Conservation (phyloP, 1,284 basidiomycete genomes). For the Coniferiporia weirii region DNA sequence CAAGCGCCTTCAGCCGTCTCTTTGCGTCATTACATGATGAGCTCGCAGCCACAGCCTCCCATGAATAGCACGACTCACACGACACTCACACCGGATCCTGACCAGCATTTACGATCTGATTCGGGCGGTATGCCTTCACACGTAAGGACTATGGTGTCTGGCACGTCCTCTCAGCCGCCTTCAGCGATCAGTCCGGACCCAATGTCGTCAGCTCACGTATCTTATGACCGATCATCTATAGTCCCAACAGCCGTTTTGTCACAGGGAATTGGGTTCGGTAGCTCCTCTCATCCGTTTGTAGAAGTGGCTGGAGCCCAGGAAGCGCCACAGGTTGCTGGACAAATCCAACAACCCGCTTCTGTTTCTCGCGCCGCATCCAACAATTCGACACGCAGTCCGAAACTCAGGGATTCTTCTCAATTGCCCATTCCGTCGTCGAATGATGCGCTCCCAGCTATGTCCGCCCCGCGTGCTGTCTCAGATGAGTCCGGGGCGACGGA, state of each 20-base stretch:
- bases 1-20: neutral
- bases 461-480: slow-evolving; percentile 8
- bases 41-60: neutral
- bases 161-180: neutral
- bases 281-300: neutral
- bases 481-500: slow-evolving; percentile 3
- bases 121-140: neutral
- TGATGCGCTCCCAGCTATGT: neutral
- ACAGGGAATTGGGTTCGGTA: neutral
- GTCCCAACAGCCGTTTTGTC: neutral
- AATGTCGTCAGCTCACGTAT: neutral
- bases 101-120: neutral
- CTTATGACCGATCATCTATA: neutral
- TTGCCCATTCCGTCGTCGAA: neutral
- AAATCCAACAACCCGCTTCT: neutral
- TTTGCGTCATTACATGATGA: neutral
- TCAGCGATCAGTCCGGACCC: neutral
- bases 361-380: slow-evolving; percentile 12
- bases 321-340: neutral
- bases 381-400: slow-evolving; percentile 12
- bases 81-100: neutral
- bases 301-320: neutral
- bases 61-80: neutral
- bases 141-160: neutral
- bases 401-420: neutral